Evolutionary conservation across 2,329 filamentous ascomycete species (phyloP).

Genomic region (Acephala macrosclerotiorum): DNA sequence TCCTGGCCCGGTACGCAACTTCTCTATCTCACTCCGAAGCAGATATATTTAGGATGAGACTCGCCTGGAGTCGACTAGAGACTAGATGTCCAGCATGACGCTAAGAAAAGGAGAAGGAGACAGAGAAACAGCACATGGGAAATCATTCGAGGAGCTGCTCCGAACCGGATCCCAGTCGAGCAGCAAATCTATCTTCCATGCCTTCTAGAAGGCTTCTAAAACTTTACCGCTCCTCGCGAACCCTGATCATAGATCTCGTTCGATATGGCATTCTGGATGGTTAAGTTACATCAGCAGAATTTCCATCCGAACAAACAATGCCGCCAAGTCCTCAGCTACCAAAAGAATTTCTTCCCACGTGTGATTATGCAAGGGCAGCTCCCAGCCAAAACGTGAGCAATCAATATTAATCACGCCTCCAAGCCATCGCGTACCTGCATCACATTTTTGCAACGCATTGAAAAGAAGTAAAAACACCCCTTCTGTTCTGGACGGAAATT

Average conservation of each 20-base stretch:
- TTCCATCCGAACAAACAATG: not conserved
- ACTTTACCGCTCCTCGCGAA: not conserved
- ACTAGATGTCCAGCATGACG: not conserved
- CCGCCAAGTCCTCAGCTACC: not conserved
- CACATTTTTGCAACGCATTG: not conserved
- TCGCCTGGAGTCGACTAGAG: constrained; percentile 8
- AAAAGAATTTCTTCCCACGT: not conserved
- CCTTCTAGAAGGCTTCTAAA: constrained; percentile 1
- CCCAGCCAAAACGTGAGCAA: constrained; percentile 5
- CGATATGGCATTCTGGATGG: not conserved
- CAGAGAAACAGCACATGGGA: not conserved
- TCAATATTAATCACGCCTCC: constrained; percentile 3
- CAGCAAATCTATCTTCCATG: not conserved
- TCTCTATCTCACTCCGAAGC: constrained; percentile 6
- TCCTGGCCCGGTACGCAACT: constrained; percentile 6
- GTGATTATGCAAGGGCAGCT: not conserved
- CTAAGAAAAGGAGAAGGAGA: not conserved
- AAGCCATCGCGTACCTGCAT: constrained; percentile 8
- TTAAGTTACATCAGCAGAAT: not conserved
- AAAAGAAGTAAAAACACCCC: not conserved
- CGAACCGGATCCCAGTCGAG: not conserved
- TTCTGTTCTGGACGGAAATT: constrained; percentile 2
- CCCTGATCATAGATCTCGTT: not conserved
- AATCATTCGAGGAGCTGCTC: not conserved
- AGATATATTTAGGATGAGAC: constrained; percentile 15